These are phyloP conservation scores for Acer negundo DNA, from an alignment of 345 rosid species.

Conservation along the genomic window DNA sequence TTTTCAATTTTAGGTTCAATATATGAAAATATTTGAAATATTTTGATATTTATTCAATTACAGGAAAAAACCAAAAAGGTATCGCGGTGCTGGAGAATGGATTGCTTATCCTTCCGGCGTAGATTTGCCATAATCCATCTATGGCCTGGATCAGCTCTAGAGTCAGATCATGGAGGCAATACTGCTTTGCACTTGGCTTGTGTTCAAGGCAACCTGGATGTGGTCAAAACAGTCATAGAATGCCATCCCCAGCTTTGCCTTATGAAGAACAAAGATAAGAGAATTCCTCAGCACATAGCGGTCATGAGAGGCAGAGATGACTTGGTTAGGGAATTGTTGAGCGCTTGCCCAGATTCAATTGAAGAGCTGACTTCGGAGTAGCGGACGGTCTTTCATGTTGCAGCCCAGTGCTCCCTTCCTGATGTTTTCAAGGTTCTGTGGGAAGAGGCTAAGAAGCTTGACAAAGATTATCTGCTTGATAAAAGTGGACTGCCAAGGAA, in stretches of 20 bases:
- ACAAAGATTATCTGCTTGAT: background rate
- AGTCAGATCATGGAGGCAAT: background rate
- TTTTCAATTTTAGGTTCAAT: too few species aligned
- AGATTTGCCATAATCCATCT: too few species aligned
- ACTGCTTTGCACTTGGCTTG: conserved; percentile 6
- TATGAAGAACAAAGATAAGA: too few species aligned
- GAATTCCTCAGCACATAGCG: background rate
- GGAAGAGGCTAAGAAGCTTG: conserved; percentile 2
- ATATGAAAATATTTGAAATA: too few species aligned
- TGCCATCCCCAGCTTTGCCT: too few species aligned
- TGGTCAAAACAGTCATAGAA: too few species aligned
- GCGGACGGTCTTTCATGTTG: conserved; percentile 16
- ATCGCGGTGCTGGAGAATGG: too few species aligned
- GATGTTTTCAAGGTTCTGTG: conserved; percentile 2
- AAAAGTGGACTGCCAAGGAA: conserved; percentile 8
- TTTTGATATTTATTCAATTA: too few species aligned
- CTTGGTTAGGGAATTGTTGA: background rate
- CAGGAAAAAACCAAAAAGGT: too few species aligned
- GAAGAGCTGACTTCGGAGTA: background rate
- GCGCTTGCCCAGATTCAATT: background rate
- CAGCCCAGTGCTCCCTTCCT: background rate
- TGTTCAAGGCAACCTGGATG: background rate
- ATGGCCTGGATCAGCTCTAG: too few species aligned
- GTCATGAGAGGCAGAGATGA: background rate
- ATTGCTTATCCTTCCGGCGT: too few species aligned